Conservation (phyloP, 352 stramenopile species). For the Pythium myriotylum region DNA sequence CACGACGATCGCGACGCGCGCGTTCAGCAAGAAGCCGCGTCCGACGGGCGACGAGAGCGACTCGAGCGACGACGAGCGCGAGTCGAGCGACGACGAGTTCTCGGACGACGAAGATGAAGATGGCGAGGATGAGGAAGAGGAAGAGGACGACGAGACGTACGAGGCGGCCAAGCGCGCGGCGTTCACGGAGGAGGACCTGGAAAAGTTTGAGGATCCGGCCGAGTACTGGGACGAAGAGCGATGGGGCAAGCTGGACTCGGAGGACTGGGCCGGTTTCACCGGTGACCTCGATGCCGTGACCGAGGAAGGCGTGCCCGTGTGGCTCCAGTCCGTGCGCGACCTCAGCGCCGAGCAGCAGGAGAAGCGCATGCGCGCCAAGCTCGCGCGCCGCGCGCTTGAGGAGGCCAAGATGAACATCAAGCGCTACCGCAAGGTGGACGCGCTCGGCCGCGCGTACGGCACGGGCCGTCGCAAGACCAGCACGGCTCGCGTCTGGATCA, state of each 20-base stretch:
- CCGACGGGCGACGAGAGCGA: conserved; percentile 5
- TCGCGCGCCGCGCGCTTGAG: conserved; percentile 61
- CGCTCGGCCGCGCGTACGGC: conserved; percentile 84
- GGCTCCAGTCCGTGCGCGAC: conserved; percentile 81
- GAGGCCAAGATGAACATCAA: conserved; percentile 77
- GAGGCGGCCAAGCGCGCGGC: conserved; percentile 23
- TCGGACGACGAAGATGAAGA: conserved; percentile 38
- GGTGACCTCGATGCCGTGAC: conserved; percentile 78
- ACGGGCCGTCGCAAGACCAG: conserved; percentile 95
- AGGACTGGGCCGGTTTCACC: conserved; percentile 83
- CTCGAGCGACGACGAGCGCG: conserved; percentile 18
- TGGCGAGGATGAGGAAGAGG: conserved; percentile 30
- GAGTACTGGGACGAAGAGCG: conserved; percentile 75
- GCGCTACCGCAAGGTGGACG: conserved; percentile 72
- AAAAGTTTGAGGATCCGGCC: conserved; percentile 24
- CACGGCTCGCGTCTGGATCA: conserved; percentile 94
- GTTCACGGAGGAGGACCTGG: conserved; percentile 45
- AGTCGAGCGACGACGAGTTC: conserved; percentile 32
- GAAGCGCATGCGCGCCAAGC: conserved; percentile 69
- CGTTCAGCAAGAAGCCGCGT: conserved; percentile 35
- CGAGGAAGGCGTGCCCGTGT: conserved; percentile 75
- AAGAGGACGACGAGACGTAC: conserved; percentile 15
- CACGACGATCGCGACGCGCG: conserved; percentile 17
- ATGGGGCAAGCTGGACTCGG: conserved; percentile 62
- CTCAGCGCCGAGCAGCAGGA: conserved; percentile 66